A percentile compares a stretch with the other conserved stretches of the same genome.
These are phyloP conservation scores for Rhodosporidiobolus sp. DNA, from an alignment of 768 basidiomycete species.

Conservation along the genomic window DNA sequence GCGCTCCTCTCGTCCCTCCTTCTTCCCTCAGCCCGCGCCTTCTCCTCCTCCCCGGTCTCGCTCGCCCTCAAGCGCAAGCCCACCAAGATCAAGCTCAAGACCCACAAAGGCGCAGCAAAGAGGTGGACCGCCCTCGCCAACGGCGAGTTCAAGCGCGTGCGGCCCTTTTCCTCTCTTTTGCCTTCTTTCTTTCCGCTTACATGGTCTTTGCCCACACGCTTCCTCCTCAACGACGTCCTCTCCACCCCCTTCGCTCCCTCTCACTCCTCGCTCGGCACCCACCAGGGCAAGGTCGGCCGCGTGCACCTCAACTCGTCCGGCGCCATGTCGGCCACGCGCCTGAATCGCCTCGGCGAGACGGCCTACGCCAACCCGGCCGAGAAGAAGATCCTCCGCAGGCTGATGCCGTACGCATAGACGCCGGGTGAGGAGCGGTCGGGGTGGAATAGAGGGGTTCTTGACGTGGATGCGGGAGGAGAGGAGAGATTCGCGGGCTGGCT, in stretches of 20 bases:
- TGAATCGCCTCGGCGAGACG: conserved; percentile 47
- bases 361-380: conserved; percentile 46
- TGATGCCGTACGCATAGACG: conserved; percentile 45
- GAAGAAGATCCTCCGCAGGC: conserved; percentile 41
- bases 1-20: neutral
- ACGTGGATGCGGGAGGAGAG: too few species aligned
- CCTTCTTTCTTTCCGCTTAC: neutral
- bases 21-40: neutral
- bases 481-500: too few species aligned
- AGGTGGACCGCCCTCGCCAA: conserved; percentile 47
- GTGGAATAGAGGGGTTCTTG: too few species aligned
- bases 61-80: conserved; percentile 28
- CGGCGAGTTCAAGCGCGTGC: conserved; percentile 49
- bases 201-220: neutral
- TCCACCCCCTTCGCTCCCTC: neutral
- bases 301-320: conserved; percentile 41
- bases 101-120: conserved; percentile 50
- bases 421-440: neutral
- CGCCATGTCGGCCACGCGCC: conserved; percentile 45
- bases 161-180: conserved; percentile 2
- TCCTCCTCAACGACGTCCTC: neutral
- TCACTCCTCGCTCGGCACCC: neutral
- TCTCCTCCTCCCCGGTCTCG: conserved; percentile 12
- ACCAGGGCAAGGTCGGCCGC: conserved; percentile 24
- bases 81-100: conserved; percentile 48